Conservation (phyloP, 2,329 filamentous ascomycete genomes). For the Trichothecium roseum region DNA sequence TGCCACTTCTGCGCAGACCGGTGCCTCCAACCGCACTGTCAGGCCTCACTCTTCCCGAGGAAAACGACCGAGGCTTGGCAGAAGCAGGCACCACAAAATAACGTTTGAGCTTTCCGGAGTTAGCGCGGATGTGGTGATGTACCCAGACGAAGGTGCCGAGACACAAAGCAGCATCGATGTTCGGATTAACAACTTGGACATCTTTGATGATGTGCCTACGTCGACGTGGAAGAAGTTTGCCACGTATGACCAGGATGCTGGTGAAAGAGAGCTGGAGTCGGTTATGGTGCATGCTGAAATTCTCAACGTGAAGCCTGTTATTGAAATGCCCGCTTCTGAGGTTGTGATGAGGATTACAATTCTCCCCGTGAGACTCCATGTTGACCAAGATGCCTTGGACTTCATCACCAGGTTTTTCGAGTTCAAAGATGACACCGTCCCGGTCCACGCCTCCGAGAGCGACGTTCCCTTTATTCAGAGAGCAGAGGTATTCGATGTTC, state of each 20-base stretch:
- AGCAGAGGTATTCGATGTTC: slow-evolving; percentile 74
- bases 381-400: slow-evolving; percentile 94
- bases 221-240: slow-evolving; percentile 99
- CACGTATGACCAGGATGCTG: slow-evolving; percentile 81
- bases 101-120: slow-evolving; percentile 86
- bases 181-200: slow-evolving; percentile 70
- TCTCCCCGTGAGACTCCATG: slow-evolving; percentile 79
- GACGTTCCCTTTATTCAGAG: slow-evolving; percentile 83
- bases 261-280: slow-evolving; percentile 74
- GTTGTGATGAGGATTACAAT: slow-evolving; percentile 72
- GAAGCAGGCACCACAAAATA: slow-evolving; percentile 89
- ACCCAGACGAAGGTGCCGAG: slow-evolving; percentile 66
- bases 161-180: slow-evolving; percentile 83
- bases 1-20: slow-evolving; percentile 61
- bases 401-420: slow-evolving; percentile 97
- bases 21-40: slow-evolving; percentile 41
- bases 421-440: slow-evolving; percentile 71
- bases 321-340: slow-evolving; percentile 77
- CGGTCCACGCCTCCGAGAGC: slow-evolving; percentile 46
- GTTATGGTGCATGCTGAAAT: slow-evolving; percentile 88
- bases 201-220: slow-evolving; percentile 88
- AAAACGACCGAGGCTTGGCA: slow-evolving; percentile 62
- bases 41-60: slow-evolving; percentile 30
- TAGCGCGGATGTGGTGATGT: slow-evolving; percentile 70
- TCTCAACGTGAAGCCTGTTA: slow-evolving; percentile 76